Evolutionary conservation across 2,329 filamentous ascomycete species (phyloP).

Genomic region (Simplicillium sp.): DNA sequence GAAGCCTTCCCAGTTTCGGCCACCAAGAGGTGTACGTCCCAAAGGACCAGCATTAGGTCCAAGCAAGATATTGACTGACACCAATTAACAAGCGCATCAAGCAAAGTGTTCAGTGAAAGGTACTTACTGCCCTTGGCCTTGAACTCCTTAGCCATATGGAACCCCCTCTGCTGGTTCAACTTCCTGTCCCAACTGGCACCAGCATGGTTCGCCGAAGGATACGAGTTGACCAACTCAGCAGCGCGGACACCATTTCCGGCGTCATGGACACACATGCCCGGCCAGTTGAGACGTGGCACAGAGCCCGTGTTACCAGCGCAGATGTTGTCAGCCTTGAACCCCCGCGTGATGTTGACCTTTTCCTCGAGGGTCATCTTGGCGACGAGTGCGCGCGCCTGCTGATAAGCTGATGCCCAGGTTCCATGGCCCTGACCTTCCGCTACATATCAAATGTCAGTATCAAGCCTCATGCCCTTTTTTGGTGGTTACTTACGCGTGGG

Average conservation of each 20-base stretch:
- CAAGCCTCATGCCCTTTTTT: not conserved
- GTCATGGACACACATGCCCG: constrained; percentile 38
- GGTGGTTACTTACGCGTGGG: constrained; percentile 12
- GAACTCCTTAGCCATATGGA: constrained; percentile 48
- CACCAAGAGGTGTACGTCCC: constrained; percentile 60
- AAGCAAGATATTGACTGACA: constrained; percentile 53
- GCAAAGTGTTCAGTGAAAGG: not conserved
- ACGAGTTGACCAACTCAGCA: constrained; percentile 37
- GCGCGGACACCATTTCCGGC: constrained; percentile 39
- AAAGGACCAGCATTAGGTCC: constrained; percentile 64
- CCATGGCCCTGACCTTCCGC: constrained; percentile 22
- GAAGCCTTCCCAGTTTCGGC: constrained; percentile 70
- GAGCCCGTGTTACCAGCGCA: constrained; percentile 38
- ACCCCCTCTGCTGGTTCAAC: constrained; percentile 39
- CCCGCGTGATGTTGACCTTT: constrained; percentile 44
- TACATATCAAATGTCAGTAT: constrained; percentile 7
- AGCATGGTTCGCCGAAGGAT: constrained; percentile 36
- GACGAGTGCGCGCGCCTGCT: constrained; percentile 46
- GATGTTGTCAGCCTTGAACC: constrained; percentile 42
- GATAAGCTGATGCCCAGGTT: constrained; percentile 48
- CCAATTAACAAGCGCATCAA: not conserved
- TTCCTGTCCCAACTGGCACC: constrained; percentile 45
- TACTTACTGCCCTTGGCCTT: constrained; percentile 45
- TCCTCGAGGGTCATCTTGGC: constrained; percentile 56
- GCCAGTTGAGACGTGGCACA: constrained; percentile 33